Evolutionary conservation across 73 alveolate genomes (phyloP), one percentile per base, ranked within the genome.

Genomic region (Breviolum minutum): DNA sequence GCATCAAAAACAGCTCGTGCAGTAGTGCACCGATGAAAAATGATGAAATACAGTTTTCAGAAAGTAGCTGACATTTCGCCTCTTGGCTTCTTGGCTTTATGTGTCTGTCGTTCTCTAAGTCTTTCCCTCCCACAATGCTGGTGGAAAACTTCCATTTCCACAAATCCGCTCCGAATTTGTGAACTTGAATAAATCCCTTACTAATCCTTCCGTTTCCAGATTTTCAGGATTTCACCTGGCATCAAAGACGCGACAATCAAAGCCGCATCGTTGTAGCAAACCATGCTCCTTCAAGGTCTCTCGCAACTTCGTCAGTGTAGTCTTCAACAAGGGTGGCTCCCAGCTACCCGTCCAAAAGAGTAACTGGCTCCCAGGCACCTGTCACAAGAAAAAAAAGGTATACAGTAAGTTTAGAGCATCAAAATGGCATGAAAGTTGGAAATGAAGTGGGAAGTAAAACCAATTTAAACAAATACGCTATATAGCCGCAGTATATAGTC

Each of bases 321-420:
- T 48, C 22, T 81, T 12, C 90, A 83, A 73, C 92, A 83, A 16
- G 22, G 92, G 92, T 12, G 92, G 92, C 92, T 83, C 92, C 92
- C 95, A 87, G 76, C 62, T 68, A 30, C 97, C 97, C 68, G 97
- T 90, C 97, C 97, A 90, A 63, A 90, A 90, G 77, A 90, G 97
- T 87, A 90, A 87, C 77, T 90, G 97, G 83, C 97, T 90, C 32
- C 97, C 97, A 5, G 97, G 97, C 77, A 90, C 87, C 96, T 80
- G 30, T 32, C 68, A 26, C 17, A 13, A 80, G 48, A 64, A 61
- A 27, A 61, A 27, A 74, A 74, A 48, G 54, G 12, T 29, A 48
- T 24, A 24, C 40, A 74, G 27, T 69, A 0, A 7, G 84, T 74
- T 29, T 19, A 29, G 29, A 2, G 79, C 7, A 69, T 82, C 73